Evolutionary conservation across 2,329 filamentous ascomycete genomes (phyloP), one percentile per base, ranked within the genome.

Genomic region (Nannizziopsis barbatae): DNA sequence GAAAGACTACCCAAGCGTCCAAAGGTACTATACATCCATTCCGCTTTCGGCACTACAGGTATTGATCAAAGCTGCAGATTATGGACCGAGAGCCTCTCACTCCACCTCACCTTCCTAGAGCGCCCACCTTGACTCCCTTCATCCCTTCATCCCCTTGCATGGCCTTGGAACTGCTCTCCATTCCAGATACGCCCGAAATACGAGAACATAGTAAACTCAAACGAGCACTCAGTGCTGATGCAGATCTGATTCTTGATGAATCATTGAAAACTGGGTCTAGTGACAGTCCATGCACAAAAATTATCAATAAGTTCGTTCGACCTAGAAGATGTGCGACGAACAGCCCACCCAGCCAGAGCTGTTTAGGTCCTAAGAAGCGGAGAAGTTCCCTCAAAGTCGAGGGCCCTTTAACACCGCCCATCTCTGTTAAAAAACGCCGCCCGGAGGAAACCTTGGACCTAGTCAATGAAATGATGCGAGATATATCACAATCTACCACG

Each of bases 21-120:
- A 15, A 32, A 30, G 14, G 37, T 42, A 27, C 14, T 20, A 10
- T 39, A 39, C n/a, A 20, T 11, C 2, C 39, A 8, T 37, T 9
- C 32, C 17, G 12, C 9, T 17, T 31, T 4, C 15, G 32, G 5
- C 7, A 6, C 20, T 31, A 11, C 12, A 17, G 30, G 2, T 15
- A 22, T 8, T 51, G 18, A 20, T 12, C 5, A 70, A 67, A 59
- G 60, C 20, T 44, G 47, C 36, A 53, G 42, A 22, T 10, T n/a
- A 7, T 15, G 17, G 22, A n/a, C 30, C 35, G 55, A 4, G 58
- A 60, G 30, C 61, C 62, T 12, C 9, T 73, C n/a, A 70, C 71
- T 1, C 73, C 73, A n/a, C 71, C 71, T 3, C 54, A 76, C 7
- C 60, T 75, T 14, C 70, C 72, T 14, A 48, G 67, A 2, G 69